Percentiles rank a stretch among this genome's conserved stretches.
These are phyloP conservation scores for Phaseolus coccineus DNA, from an alignment of 331 rosid species.

Conservation along the genomic window DNA sequence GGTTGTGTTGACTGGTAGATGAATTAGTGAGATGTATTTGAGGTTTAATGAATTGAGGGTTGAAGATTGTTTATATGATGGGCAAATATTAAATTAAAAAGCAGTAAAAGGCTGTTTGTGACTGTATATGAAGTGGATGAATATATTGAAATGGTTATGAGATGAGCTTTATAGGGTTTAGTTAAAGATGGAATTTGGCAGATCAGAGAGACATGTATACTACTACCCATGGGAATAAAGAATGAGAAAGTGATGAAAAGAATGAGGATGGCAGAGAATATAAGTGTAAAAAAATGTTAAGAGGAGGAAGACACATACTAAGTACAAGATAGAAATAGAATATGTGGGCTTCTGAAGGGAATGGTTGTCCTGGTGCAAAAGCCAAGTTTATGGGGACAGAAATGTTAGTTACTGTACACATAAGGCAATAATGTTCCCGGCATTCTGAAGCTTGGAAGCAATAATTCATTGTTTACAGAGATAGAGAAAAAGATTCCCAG, in stretches of 20 bases:
- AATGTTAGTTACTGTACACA: constrained; percentile 54
- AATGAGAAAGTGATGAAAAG: constrained; percentile 59
- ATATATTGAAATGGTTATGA: constrained; percentile 40
- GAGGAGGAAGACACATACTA: constrained; percentile 33
- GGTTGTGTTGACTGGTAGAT: constrained; percentile 21
- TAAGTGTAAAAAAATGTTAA: constrained; percentile 11
- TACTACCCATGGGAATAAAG: constrained; percentile 50
- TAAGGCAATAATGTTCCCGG: constrained; percentile 53
- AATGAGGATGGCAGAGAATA: constrained; percentile 52
- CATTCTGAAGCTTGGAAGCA: constrained; percentile 55
- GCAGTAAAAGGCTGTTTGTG: constrained; percentile 85
- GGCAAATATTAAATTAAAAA: constrained; percentile 39
- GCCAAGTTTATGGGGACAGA: constrained; percentile 54
- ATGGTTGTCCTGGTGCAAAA: constrained; percentile 59
- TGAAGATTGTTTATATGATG: not conserved
- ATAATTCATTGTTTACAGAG: constrained; percentile 51
- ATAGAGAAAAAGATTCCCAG: constrained; percentile 72
- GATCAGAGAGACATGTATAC: constrained; percentile 49
- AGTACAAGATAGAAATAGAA: constrained; percentile 43
- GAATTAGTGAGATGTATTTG: constrained; percentile 14
- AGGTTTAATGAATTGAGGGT: not conserved
- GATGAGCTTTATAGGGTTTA: constrained; percentile 81
- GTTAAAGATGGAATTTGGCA: constrained; percentile 85
- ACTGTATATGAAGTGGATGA: constrained; percentile 71
- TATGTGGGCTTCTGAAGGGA: constrained; percentile 51